Conservation (phyloP, 352 stramenopile genomes). For the Thalassiosira sp. region DNA sequence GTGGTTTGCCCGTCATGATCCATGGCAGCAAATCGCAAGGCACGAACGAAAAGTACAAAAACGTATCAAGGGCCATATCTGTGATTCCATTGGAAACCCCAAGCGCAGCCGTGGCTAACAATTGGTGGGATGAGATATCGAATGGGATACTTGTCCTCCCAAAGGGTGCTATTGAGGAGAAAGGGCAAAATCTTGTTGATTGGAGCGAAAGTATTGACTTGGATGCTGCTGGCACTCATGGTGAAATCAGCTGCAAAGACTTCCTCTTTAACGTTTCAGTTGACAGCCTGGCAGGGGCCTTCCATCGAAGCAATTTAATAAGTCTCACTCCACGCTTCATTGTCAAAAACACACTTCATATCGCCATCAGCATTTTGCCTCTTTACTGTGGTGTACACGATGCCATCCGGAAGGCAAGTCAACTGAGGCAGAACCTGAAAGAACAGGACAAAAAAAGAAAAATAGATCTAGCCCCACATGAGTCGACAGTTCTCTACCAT, state of each 20-base stretch:
- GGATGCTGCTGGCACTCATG: conserved; percentile 43
- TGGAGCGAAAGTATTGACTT: conserved; percentile 43
- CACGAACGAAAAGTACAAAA: conserved; percentile 45
- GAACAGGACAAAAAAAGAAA: conserved; percentile 10
- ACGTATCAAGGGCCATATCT: conserved; percentile 31
- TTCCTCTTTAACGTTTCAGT: conserved; percentile 35
- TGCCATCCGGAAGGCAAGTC: conserved; percentile 23
- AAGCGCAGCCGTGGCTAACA: conserved; percentile 1
- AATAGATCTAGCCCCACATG: conserved; percentile 13
- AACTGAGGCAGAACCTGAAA: conserved; percentile 10
- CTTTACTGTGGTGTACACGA: conserved; percentile 26
- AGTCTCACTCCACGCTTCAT: conserved; percentile 46
- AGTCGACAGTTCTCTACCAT: conserved; percentile 40
- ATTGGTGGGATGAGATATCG: conserved; percentile 30
- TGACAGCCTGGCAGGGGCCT: conserved; percentile 43
- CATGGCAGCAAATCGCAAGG: conserved; percentile 35
- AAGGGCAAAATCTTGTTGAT: conserved; percentile 12
- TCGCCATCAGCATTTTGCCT: conserved; percentile 33
- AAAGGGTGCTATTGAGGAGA: conserved; percentile 2
- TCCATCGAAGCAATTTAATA: conserved; percentile 46
- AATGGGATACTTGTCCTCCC: conserved; percentile 35
- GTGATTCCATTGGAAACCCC: conserved; percentile 37
- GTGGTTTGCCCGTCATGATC: conserved; percentile 53
- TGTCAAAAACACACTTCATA: conserved; percentile 48
- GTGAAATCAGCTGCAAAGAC: conserved; percentile 40